Evolutionary conservation across 2,329 filamentous ascomycete species (phyloP).

Genomic region (Exophiala sideris): DNA sequence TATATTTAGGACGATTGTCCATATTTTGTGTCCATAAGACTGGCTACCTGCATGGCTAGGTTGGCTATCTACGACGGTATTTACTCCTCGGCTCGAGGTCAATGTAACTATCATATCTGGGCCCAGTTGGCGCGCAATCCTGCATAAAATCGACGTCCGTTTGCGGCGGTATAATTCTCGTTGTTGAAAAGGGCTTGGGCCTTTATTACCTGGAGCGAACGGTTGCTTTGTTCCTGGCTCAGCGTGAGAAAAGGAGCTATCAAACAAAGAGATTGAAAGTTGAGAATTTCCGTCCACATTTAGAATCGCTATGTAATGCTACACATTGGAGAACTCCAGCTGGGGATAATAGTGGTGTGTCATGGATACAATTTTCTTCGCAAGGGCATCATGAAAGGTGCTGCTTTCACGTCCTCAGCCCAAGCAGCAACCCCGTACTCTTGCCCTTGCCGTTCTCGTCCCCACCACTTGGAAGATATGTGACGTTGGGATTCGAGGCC

Average conservation of each 20-base stretch:
- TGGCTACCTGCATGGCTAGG: too few species aligned
- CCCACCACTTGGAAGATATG: slow-evolving; percentile 77
- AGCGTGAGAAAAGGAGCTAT: too few species aligned
- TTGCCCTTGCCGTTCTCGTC: slow-evolving; percentile 58
- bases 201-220: too few species aligned
- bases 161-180: too few species aligned
- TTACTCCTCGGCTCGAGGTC: too few species aligned
- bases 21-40: too few species aligned
- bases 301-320: slow-evolving; percentile 21
- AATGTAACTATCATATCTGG: too few species aligned
- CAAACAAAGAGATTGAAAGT: slow-evolving; percentile 6
- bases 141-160: too few species aligned
- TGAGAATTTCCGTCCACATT: slow-evolving; percentile 20
- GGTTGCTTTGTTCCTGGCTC: too few species aligned
- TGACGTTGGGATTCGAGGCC: slow-evolving; percentile 88
- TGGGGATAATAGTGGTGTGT: slow-evolving; percentile 1
- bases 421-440: slow-evolving; percentile 65
- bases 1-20: background rate
- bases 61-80: too few species aligned
- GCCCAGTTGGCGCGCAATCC: too few species aligned
- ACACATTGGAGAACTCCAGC: slow-evolving; percentile 12
- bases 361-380: background rate
- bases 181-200: too few species aligned
- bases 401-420: slow-evolving; percentile 40
- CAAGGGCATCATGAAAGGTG: background rate